These are phyloP conservation scores for Naegleria lovaniensis DNA, from an alignment of 208 protist species.

Conservation along the genomic window DNA sequence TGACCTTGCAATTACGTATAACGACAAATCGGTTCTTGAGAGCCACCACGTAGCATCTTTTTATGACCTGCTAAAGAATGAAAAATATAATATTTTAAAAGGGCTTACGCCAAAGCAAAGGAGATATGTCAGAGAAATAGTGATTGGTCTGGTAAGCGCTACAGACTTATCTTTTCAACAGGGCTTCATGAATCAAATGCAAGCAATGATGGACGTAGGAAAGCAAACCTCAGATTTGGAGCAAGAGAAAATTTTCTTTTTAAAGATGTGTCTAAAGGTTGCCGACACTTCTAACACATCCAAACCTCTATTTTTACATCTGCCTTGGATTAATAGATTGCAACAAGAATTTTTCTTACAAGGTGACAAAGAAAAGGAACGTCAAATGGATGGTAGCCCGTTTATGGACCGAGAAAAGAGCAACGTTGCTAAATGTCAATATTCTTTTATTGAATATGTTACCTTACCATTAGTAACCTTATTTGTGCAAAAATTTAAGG, in stretches of 20 bases:
- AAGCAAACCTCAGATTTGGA: not conserved
- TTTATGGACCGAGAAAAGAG: constrained; percentile 29
- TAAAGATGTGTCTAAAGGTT: constrained; percentile 34
- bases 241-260: not conserved
- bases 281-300: constrained; percentile 36
- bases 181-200: constrained; percentile 24
- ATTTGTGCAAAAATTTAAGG: not conserved
- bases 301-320: constrained; percentile 29
- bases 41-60: constrained; percentile 24
- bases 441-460: constrained; percentile 36
- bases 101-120: constrained; percentile 14
- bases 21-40: constrained; percentile 38
- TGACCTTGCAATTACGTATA: constrained; percentile 35
- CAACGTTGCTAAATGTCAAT: constrained; percentile 19
- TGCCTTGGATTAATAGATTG: constrained; percentile 34
- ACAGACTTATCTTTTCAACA: constrained; percentile 38
- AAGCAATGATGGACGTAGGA: not conserved
- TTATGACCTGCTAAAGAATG: constrained; percentile 16
- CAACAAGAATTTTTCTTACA: constrained; percentile 34
- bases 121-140: constrained; percentile 24
- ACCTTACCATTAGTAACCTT: constrained; percentile 21
- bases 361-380: constrained; percentile 34
- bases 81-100: constrained; percentile 28
- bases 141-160: constrained; percentile 25
- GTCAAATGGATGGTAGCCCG: constrained; percentile 27